Conservation (phyloP, 169 alveolate species). For the Besnoitia besnoiti region DNA sequence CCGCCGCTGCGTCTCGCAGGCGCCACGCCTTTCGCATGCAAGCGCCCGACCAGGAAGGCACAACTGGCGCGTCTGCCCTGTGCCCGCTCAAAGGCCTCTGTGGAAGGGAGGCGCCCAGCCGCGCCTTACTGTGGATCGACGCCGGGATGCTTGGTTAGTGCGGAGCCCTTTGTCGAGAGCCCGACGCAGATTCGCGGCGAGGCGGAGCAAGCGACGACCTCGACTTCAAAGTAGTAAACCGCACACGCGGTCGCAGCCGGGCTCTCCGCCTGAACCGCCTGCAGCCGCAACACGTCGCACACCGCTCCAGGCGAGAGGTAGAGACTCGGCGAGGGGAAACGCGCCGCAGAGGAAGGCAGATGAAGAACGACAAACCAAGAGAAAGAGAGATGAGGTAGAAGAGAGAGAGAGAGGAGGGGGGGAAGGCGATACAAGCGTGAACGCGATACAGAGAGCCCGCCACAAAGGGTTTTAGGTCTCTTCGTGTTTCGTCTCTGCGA, state of each 20-base stretch:
- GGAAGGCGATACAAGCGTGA: too few relatives aligned
- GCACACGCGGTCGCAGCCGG: slow-evolving; percentile 81
- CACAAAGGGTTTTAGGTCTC: too few relatives aligned
- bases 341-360: background rate
- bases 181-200: slow-evolving; percentile 81
- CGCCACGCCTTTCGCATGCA: too few relatives aligned
- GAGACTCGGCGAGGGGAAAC: background rate
- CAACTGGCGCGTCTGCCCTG: background rate
- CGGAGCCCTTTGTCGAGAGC: slow-evolving; percentile 74
- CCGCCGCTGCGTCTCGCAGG: too few relatives aligned
- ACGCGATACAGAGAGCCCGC: too few relatives aligned
- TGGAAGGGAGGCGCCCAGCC: background rate
- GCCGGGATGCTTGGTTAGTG: slow-evolving; percentile 82
- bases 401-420: background rate
- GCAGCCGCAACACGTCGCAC: background rate
- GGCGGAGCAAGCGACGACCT: slow-evolving; percentile 71
- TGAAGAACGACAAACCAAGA: background rate
- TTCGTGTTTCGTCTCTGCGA: too few relatives aligned
- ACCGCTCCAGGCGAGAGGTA: background rate
- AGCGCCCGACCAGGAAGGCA: background rate
- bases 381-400: background rate
- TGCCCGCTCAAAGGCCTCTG: background rate
- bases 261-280: slow-evolving; percentile 80
- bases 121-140: slow-evolving; percentile 69
- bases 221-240: slow-evolving; percentile 81